Percentiles rank a stretch among this genome's conserved stretches.
phyloP scores from a whole-genome alignment of 2,329 filamentous ascomycete genomes.

The Chaetomium sp. region DNA sequence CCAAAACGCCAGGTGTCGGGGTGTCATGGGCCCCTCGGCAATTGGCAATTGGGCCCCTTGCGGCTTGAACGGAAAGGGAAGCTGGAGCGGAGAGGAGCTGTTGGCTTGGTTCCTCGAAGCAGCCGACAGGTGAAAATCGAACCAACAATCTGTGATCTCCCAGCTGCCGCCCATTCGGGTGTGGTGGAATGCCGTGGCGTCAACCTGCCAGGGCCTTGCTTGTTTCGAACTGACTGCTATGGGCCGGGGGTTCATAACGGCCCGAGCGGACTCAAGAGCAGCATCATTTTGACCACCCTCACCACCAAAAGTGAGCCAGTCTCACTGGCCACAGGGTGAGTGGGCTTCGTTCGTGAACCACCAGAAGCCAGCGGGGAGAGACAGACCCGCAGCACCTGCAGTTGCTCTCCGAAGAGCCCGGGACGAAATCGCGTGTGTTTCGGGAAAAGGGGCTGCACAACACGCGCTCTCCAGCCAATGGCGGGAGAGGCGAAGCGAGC shows the following conservation, averaged over 20 bases:
- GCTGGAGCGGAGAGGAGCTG: conserved; percentile 7
- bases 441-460: conserved; percentile 8
- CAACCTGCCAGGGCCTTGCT: neutral
- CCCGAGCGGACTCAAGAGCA: too few species aligned
- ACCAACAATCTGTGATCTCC: neutral
- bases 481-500: conserved; percentile 19
- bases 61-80: conserved; percentile 14
- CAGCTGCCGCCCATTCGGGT: neutral
- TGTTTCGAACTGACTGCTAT: too few species aligned
- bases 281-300: too few species aligned
- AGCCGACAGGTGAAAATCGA: conserved; percentile 8
- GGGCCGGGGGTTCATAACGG: too few species aligned
- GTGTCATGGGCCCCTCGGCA: conserved; percentile 17
- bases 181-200: neutral
- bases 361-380: too few species aligned
- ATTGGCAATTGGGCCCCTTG: conserved; percentile 12
- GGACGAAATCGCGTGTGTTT: neutral
- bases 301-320: too few species aligned
- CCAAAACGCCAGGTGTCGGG: conserved; percentile 1
- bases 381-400: too few species aligned
- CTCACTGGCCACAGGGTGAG: too few species aligned
- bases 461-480: conserved; percentile 16
- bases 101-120: neutral
- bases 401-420: too few species aligned
- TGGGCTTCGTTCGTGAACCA: too few species aligned